Evolutionary conservation across 2,329 filamentous ascomycete species (phyloP).

Genomic region (Rhynchosporium agropyri): DNA sequence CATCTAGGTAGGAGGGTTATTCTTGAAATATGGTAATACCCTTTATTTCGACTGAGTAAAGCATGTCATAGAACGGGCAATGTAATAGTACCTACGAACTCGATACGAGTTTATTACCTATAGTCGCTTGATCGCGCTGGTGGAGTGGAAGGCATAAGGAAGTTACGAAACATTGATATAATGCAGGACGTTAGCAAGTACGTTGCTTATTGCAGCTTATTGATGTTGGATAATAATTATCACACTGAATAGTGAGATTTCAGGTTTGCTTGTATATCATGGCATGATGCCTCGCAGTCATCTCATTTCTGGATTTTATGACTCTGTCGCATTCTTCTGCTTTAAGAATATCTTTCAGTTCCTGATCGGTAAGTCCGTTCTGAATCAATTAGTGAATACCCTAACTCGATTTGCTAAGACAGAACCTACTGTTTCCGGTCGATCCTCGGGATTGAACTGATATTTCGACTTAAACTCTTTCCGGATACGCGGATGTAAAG

Average conservation of each 20-base stretch:
- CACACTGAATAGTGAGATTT: not conserved
- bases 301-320: slow-evolving; percentile 23
- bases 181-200: slow-evolving; percentile 1
- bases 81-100: no score
- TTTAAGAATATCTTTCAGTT: slow-evolving; percentile 19
- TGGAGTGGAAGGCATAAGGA: no score
- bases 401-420: slow-evolving; percentile 8
- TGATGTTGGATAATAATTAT: not conserved
- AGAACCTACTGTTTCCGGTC: slow-evolving; percentile 21
- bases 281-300: slow-evolving; percentile 17
- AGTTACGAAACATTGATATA: not conserved
- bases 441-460: slow-evolving; percentile 27
- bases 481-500: slow-evolving; percentile 16
- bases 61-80: no score
- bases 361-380: slow-evolving; percentile 24
- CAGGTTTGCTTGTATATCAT: slow-evolving; percentile 16
- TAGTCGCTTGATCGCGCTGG: no score
- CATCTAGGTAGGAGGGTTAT: no score
- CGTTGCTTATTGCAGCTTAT: not conserved
- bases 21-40: no score
- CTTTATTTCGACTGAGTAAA: no score
- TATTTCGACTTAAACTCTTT: slow-evolving; percentile 22
- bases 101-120: no score
- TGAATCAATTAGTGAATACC: slow-evolving; percentile 20
- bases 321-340: slow-evolving; percentile 18